Evolutionary conservation across 768 basidiomycete genomes (phyloP), one percentile per base, ranked within the genome.

Genomic region (Podaxis carcinomalis): DNA sequence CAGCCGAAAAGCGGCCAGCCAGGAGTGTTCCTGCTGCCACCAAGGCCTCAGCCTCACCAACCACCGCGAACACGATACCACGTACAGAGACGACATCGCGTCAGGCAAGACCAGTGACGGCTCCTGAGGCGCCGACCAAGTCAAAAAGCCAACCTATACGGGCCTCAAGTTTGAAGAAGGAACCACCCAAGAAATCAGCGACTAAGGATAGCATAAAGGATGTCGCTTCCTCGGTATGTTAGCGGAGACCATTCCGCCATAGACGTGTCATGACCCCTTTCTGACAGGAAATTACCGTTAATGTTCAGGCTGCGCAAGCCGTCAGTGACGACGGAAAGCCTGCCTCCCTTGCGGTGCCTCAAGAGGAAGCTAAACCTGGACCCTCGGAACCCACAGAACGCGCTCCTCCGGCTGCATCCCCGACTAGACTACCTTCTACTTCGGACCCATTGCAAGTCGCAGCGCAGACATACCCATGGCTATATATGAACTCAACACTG

Each of bases 391-490:
- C 39, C 19, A 27, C 23, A 16, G 54, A 44, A 4, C 3, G 9
- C 10, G 47, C 25, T 16, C 25, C 36, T 55, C 54, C 27, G 57
- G 66, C 35, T 28, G 56, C 39, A 27, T 47, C 28, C 51, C 47
- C 35, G 56, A 60, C 36, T 60, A 68, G 56, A 55, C 65, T n/a
- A 67, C 72, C n/a, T 50, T 67, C n/a, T 9, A 71, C 70, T 4
- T 66, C 74, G 23, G 78, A 81, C 58, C 64, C 78, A 13, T 68
- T 83, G 11, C 79, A 83, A 64, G 67, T 80, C 4, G 81, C 80
- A 1, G 81, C 83, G 11, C 82, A 84, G 59, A 69, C 77, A 16
- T 83, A 84, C 62, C 80, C 85, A 62, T 87, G 85, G 86, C 60
- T 80, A 28, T 82, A 81, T 64, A 87, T 88, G 85, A 76, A 77